A percentile compares a stretch with the other conserved stretches of the same genome.
phyloP scores from a whole-genome alignment of 257 asterid species.

The Solanum sparsipilum region DNA sequence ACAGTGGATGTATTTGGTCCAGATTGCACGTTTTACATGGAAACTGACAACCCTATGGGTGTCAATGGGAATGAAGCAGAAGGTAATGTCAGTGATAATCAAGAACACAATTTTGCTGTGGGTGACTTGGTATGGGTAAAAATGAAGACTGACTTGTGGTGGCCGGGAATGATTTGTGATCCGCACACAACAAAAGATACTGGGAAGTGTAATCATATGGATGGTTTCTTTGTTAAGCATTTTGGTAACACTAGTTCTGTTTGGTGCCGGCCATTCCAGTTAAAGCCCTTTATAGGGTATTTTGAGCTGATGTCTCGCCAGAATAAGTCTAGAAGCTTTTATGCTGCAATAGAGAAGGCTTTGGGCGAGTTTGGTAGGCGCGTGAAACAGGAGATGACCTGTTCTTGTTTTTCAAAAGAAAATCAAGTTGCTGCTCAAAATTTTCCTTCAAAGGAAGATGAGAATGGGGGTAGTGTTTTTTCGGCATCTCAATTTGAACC shows the following conservation, averaged over 20 bases:
- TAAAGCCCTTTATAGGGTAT: slow-evolving; percentile 60
- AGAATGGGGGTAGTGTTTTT: slow-evolving; percentile 8
- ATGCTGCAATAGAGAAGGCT: slow-evolving; percentile 57
- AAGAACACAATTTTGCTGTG: slow-evolving; percentile 20
- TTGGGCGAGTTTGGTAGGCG: slow-evolving; percentile 42
- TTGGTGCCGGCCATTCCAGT: slow-evolving; percentile 37
- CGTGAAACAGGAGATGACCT: slow-evolving; percentile 53
- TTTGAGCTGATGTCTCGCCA: slow-evolving; percentile 40
- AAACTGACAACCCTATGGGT: neutral
- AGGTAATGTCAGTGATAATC: slow-evolving; percentile 1
- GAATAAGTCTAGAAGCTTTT: slow-evolving; percentile 35
- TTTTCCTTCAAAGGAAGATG: slow-evolving; percentile 1
- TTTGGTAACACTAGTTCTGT: slow-evolving; percentile 35
- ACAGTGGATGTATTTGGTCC: slow-evolving; percentile 61
- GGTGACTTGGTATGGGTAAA: slow-evolving; percentile 77
- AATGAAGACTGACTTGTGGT: slow-evolving; percentile 55
- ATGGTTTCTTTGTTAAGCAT: slow-evolving; percentile 35
- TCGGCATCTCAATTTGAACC: slow-evolving; percentile 46
- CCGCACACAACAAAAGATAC: slow-evolving; percentile 22
- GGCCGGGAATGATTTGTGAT: slow-evolving; percentile 71
- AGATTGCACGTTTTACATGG: slow-evolving; percentile 1
- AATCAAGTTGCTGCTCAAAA: slow-evolving; percentile 8
- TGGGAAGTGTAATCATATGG: slow-evolving; percentile 14
- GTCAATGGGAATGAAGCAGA: slow-evolving; percentile 5
- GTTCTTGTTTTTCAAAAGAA: slow-evolving; percentile 48